A percentile compares a stretch with the other conserved stretches of the same genome.
These are phyloP conservation scores for Pezicula neosporulosa DNA, from an alignment of 2,329 filamentous ascomycete species.

Conservation along the genomic window DNA sequence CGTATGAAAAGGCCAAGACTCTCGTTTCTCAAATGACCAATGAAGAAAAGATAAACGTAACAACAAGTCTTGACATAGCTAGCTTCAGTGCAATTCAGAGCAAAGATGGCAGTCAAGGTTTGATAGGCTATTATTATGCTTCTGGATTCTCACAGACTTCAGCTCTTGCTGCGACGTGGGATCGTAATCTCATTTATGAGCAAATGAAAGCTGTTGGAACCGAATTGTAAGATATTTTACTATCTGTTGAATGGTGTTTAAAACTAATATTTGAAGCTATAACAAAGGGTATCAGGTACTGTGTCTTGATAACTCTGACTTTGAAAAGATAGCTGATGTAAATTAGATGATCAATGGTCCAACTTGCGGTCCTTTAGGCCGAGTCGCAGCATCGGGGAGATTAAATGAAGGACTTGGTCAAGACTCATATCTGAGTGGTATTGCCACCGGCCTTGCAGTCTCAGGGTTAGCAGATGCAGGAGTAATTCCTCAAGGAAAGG, in stretches of 20 bases:
- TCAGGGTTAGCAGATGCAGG: slow-evolving; percentile 65
- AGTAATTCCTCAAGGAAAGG: slow-evolving; percentile 65
- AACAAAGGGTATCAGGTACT: not conserved
- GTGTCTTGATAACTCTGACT: not conserved
- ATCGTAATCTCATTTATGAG: not conserved
- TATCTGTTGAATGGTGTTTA: not conserved
- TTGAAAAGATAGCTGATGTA: no score
- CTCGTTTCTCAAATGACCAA: slow-evolving; percentile 71
- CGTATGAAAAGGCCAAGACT: slow-evolving; percentile 63
- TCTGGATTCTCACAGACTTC: slow-evolving; percentile 66
- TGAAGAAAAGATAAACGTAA: slow-evolving; percentile 62
- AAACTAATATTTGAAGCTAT: not conserved
- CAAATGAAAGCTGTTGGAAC: not conserved
- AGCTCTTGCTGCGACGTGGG: slow-evolving; percentile 50
- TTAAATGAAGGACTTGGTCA: slow-evolving; percentile 60
- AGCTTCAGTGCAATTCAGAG: slow-evolving; percentile 8
- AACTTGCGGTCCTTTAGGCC: slow-evolving; percentile 64
- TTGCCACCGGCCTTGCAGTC: not conserved
- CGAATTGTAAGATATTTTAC: not conserved
- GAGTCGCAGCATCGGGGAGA: slow-evolving; percentile 56
- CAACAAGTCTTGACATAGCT: not conserved
- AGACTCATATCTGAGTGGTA: slow-evolving; percentile 31
- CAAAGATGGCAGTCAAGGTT: slow-evolving; percentile 18
- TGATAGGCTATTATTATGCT: slow-evolving; percentile 48
- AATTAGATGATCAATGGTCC: slow-evolving; percentile 36